Base-by-base conservation (phyloP, 225 moss, liverwort and hornwort genomes). In the Bryoerythrophyllum caledonicum region DNA sequence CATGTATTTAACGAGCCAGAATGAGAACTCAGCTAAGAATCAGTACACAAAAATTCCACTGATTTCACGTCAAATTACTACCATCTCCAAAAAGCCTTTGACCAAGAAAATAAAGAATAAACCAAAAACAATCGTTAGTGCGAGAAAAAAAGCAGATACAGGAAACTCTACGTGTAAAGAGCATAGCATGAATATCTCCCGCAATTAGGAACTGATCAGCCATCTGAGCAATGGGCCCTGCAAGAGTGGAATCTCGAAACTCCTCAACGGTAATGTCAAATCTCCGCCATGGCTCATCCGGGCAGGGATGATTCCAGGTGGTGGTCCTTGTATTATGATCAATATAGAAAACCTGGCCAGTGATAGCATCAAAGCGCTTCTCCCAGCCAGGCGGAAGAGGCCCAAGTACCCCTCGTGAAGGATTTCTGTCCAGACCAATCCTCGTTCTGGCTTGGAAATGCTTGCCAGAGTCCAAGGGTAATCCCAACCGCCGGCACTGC, bases 111-210 rank as follows among this genome's bases (percentile, higher is more conserved):
- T 13, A 53, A 53, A 64, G n/a, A n/a, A 37, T 53, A 41, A 61
- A 60, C 17, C 4, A 23, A 6, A 25, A 44, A 52, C 44, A 13
- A 38, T 52, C 52, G 11, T 76, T 8, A n/a, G 40, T 53, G 52
- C 20, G 43, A 69, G 5, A 11, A 61, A 61, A 1, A 43, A 34
- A 66, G 58, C 23, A 56, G 38, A 66, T 28, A 60, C 27, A 70
- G 43, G 44, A 57, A 43, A 71, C 6, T 37, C 26, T 60, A 82
- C 87, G 95, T 66, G 95, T 99, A 75, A 95, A 99, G 30, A 99
- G 90, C 87, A 84, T 99, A 69, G 97, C 97, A 75, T 99, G 97
- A 85, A 95, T 95, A 78, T 99, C 95, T 80, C 97, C 97, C 65
- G 93, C 93, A 52, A 91, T 84, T 49, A 95, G 35, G 77, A 93